Conservation (phyloP, 441 rosid species). For the Capsella rubella region DNA sequence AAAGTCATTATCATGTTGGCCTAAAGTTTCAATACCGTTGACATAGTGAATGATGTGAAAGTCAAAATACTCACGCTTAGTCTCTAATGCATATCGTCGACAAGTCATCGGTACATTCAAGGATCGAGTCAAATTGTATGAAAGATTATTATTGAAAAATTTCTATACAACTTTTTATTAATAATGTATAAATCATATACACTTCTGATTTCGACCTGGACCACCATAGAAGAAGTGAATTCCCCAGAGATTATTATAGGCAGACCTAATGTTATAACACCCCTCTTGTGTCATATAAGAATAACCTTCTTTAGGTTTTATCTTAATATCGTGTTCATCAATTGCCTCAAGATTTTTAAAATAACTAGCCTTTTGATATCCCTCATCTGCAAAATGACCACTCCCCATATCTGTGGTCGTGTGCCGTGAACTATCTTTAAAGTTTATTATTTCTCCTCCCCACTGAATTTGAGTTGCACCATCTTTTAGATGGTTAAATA, state of each 20-base stretch:
- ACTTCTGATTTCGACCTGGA: background rate
- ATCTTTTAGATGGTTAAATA: background rate
- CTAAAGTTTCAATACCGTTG: constrained; percentile 8
- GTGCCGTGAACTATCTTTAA: background rate
- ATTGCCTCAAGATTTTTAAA: constrained; percentile 4
- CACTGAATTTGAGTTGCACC: background rate
- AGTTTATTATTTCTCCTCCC: constrained; percentile 35
- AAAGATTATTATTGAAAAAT: too few relatives aligned
- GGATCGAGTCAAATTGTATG: too few relatives aligned
- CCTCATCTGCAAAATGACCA: constrained; percentile 13
- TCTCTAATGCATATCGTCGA: background rate
- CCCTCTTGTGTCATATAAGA: constrained; percentile 4
- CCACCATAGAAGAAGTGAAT: background rate
- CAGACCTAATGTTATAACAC: background rate
- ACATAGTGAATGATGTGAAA: constrained; percentile 30
- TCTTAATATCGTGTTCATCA: background rate
- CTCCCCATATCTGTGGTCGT: constrained; percentile 27
- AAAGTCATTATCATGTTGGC: background rate
- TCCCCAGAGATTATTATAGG: background rate
- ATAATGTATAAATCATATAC: too few relatives aligned
- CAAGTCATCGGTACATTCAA: too few relatives aligned
- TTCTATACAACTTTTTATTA: too few relatives aligned
- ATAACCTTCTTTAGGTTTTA: background rate
- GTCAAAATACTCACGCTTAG: constrained; percentile 22
- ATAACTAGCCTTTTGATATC: constrained; percentile 11